A percentile compares a stretch with the other conserved stretches of the same genome.
phyloP scores from a whole-genome alignment of 169 alveolate genomes.

The Cryptosporidium xiaoi region DNA sequence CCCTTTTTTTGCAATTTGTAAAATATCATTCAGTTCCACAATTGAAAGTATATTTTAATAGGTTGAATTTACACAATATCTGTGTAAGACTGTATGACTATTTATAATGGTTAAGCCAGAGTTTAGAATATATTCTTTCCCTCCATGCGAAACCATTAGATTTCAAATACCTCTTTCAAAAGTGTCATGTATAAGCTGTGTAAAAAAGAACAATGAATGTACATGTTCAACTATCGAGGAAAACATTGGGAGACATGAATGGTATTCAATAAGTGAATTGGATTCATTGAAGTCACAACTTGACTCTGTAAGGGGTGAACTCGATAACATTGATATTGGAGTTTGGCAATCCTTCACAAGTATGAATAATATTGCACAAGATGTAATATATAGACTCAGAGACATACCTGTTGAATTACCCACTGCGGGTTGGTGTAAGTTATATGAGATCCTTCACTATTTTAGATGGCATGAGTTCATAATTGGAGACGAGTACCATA shows the following conservation, averaged over 20 bases:
- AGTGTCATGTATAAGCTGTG: conserved; percentile 79
- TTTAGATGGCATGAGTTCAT: conserved; percentile 79
- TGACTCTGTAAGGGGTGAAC: conserved; percentile 78
- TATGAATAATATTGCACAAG: conserved; percentile 76
- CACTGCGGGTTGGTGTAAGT: conserved; percentile 83
- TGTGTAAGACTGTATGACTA: no score
- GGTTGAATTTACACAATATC: no score
- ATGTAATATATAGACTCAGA: conserved; percentile 56
- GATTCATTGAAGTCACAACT: conserved; percentile 77
- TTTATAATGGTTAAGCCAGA: conserved; percentile 65
- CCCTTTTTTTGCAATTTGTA: no score
- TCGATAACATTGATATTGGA: conserved; percentile 78
- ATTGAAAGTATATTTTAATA: no score
- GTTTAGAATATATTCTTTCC: conserved; percentile 65
- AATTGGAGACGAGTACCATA: conserved; percentile 75
- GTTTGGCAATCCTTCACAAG: conserved; percentile 80
- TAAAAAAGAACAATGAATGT: conserved; percentile 77
- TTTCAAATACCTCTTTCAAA: conserved; percentile 70
- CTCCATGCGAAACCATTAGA: conserved; percentile 48
- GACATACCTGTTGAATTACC: conserved; percentile 79
- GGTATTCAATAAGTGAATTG: conserved; percentile 78
- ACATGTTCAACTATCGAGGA: conserved; percentile 76
- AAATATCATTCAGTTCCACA: no score
- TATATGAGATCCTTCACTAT: conserved; percentile 80
- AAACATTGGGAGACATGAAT: conserved; percentile 78